phyloP scores from a whole-genome alignment of 176 grass and related monocot genomes.

The Raddia guianensis region DNA sequence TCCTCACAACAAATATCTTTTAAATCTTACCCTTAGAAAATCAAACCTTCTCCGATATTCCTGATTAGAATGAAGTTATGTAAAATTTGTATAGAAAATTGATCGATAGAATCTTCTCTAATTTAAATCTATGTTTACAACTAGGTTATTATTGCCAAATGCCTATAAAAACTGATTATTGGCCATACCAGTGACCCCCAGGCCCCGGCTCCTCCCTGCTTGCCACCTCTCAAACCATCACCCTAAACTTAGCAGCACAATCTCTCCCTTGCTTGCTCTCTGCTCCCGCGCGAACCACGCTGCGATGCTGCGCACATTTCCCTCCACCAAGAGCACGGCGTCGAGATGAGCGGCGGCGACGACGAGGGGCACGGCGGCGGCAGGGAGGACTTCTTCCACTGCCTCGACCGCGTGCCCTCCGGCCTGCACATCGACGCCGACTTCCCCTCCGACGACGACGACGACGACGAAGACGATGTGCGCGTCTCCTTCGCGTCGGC shows the following conservation, averaged over 20 bases:
- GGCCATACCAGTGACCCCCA: too few species aligned
- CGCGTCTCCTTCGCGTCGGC: conserved; percentile 83
- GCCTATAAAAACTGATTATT: too few species aligned
- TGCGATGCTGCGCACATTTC: conserved; percentile 33
- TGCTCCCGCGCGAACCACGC: conserved; percentile 34
- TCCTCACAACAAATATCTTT: too few species aligned
- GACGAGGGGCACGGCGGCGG: conserved; percentile 16
- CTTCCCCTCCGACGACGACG: conserved; percentile 61
- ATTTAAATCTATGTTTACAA: too few species aligned
- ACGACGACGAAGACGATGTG: conserved; percentile 66
- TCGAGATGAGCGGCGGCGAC: conserved; percentile 45
- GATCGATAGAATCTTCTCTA: too few species aligned
- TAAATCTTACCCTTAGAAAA: too few species aligned
- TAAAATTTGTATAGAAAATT: too few species aligned
- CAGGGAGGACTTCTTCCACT: conserved; percentile 76
- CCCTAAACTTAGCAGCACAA: conserved; percentile 38
- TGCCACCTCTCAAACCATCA: conserved; percentile 35
- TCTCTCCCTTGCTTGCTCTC: neutral
- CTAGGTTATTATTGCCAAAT: too few species aligned
- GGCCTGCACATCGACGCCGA: conserved; percentile 68
- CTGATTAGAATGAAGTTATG: too few species aligned
- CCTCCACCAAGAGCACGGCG: conserved; percentile 25
- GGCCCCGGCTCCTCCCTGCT: too few species aligned
- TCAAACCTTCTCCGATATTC: too few species aligned
- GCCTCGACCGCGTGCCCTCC: conserved; percentile 78